phyloP scores from a whole-genome alignment of 108 stramenopile species.

The Nitzschia sp. region DNA sequence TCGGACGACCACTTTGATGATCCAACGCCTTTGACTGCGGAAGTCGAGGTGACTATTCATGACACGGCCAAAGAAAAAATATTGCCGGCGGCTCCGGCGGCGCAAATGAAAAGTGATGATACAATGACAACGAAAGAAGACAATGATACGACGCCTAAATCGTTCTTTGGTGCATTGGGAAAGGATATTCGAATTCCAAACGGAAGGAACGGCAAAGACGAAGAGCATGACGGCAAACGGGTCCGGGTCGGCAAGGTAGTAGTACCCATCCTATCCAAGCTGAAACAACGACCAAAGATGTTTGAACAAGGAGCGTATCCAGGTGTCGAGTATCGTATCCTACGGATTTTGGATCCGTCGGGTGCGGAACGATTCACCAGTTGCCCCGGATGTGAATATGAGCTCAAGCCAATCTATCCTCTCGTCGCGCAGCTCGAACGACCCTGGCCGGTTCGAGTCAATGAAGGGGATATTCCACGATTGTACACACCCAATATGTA shows the following conservation, averaged over 20 bases:
- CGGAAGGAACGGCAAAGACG: not conserved
- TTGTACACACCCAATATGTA: conserved; percentile 59
- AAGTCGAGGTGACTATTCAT: conserved; percentile 30
- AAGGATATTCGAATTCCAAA: conserved; percentile 19
- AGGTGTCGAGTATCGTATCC: conserved; percentile 56
- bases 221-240: conserved; percentile 19
- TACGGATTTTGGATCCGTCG: conserved; percentile 35
- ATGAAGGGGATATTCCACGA: conserved; percentile 54
- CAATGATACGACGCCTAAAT: not conserved
- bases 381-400: conserved; percentile 47
- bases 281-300: conserved; percentile 45
- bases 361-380: conserved; percentile 39
- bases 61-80: conserved; percentile 5
- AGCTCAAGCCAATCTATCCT: conserved; percentile 63
- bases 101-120: not conserved
- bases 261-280: conserved; percentile 37
- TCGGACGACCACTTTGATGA: conserved; percentile 20
- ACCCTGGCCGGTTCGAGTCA: conserved; percentile 56
- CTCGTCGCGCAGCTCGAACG: conserved; percentile 63
- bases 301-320: conserved; percentile 50
- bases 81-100: not conserved
- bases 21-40: not conserved
- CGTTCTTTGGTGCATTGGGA: conserved; percentile 13
- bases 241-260: conserved; percentile 49
- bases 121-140: not conserved